A percentile compares a stretch with the other conserved stretches of the same genome.
These are phyloP conservation scores for Elongisporangium prolatum DNA, from an alignment of 352 stramenopile species.

Conservation along the genomic window DNA sequence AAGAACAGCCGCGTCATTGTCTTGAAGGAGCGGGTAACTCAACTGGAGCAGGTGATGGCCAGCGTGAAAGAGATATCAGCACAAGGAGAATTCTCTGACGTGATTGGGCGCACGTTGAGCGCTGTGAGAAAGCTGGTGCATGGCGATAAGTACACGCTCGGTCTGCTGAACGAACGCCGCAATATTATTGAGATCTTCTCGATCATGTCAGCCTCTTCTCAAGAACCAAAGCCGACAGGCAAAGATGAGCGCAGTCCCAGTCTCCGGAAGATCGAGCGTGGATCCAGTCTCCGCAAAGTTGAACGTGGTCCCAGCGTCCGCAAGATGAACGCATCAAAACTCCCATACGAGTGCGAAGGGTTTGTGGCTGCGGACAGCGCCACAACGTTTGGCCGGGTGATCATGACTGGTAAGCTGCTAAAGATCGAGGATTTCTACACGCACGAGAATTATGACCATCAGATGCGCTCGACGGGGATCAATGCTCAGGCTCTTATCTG, in stretches of 20 bases:
- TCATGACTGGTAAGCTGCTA: constrained; percentile 56
- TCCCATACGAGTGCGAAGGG: constrained; percentile 43
- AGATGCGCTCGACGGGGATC: constrained; percentile 32
- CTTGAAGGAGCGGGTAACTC: constrained; percentile 39
- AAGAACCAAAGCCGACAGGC: not conserved
- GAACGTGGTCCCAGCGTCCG: not conserved
- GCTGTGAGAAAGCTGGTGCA: constrained; percentile 49
- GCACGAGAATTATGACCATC: constrained; percentile 43
- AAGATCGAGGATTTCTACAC: constrained; percentile 56
- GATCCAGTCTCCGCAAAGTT: not conserved
- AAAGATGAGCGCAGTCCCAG: not conserved
- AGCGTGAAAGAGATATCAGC: constrained; percentile 56
- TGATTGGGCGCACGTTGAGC: constrained; percentile 44
- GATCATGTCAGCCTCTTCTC: not conserved
- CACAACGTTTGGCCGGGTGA: constrained; percentile 58
- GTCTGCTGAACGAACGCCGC: constrained; percentile 48
- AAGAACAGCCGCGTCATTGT: constrained; percentile 14
- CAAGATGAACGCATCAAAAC: constrained; percentile 8
- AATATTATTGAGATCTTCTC: constrained; percentile 64
- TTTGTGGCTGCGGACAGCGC: constrained; percentile 50
- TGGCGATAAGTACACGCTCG: constrained; percentile 62
- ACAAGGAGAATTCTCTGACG: constrained; percentile 50
- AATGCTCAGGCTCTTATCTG: constrained; percentile 45
- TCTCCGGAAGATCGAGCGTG: not conserved
- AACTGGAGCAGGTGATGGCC: constrained; percentile 56